These are phyloP conservation scores for Lactarius trivialis DNA, from an alignment of 768 basidiomycete species.

Conservation along the genomic window DNA sequence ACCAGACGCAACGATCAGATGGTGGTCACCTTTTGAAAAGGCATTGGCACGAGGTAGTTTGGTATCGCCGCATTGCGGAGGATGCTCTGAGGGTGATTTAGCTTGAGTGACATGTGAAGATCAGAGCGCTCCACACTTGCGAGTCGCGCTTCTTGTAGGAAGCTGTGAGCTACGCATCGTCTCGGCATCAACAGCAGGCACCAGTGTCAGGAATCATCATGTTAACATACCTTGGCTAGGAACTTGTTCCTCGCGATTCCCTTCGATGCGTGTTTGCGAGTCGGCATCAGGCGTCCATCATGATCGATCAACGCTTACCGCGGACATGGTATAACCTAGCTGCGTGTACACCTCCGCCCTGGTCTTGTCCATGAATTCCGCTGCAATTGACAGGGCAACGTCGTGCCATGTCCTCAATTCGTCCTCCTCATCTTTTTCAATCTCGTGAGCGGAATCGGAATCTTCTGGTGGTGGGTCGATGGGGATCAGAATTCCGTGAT, in stretches of 20 bases:
- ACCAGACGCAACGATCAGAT: background rate
- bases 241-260: slow-evolving; percentile 93
- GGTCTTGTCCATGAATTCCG: slow-evolving; percentile 76
- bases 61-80: slow-evolving; percentile 80
- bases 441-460: background rate
- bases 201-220: background rate
- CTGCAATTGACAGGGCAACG: slow-evolving; percentile 81
- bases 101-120: background rate
- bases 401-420: slow-evolving; percentile 75
- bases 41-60: slow-evolving; percentile 72
- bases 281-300: background rate
- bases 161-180: slow-evolving; percentile 58
- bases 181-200: background rate
- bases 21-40: slow-evolving; percentile 46
- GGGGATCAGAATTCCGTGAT: slow-evolving; percentile 57
- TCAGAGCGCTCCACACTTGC: slow-evolving; percentile 44
- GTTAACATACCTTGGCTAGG: slow-evolving; percentile 68
- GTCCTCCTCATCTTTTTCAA: slow-evolving; percentile 27
- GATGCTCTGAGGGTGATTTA: slow-evolving; percentile 52
- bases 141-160: slow-evolving; percentile 88
- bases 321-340: slow-evolving; percentile 91
- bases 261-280: slow-evolving; percentile 32
- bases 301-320: slow-evolving; percentile 44
- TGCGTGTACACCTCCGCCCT: slow-evolving; percentile 58
- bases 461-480: slow-evolving; percentile 32